Conservation (phyloP, 192 early-diverging fungal genomes). For the Chytriomyces sp. region DNA sequence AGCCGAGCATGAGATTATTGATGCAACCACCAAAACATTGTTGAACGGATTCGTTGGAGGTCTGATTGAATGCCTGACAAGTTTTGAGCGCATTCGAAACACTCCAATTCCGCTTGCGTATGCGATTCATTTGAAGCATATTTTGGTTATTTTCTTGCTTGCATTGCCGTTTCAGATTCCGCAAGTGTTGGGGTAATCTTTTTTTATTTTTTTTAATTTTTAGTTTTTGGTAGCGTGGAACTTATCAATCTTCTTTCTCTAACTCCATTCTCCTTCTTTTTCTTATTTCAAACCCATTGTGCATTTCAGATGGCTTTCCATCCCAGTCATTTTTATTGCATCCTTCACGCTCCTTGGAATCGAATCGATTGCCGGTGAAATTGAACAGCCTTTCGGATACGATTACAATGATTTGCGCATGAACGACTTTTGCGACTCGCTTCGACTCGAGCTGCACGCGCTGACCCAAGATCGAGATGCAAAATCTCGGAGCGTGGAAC, state of each 20-base stretch:
- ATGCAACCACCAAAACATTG: constrained; percentile 25
- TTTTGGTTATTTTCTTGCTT: constrained; percentile 71
- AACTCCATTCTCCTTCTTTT: neutral
- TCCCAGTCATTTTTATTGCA: constrained; percentile 70
- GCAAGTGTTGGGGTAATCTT: constrained; percentile 12
- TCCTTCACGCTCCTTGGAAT: constrained; percentile 80
- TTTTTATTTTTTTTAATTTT: too few species aligned
- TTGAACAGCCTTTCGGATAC: constrained; percentile 90
- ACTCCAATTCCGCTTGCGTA: constrained; percentile 88
- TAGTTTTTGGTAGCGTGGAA: neutral
- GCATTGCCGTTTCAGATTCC: constrained; percentile 82
- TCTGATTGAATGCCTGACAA: constrained; percentile 46
- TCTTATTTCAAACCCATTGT: neutral
- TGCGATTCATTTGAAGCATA: constrained; percentile 83
- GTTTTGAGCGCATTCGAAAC: constrained; percentile 81
- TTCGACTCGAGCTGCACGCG: constrained; percentile 41
- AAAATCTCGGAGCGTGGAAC: neutral
- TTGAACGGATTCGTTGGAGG: constrained; percentile 26
- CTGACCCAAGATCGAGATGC: constrained; percentile 3
- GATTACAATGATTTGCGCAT: constrained; percentile 71
- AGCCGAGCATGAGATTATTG: constrained; percentile 33
- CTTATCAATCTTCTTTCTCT: neutral
- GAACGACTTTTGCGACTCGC: constrained; percentile 47
- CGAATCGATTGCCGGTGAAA: constrained; percentile 80
- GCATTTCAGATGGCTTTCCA: constrained; percentile 53